These are phyloP conservation scores for Rhododendron simsii DNA, from an alignment of 148 eudicot genomes.

Conservation along the genomic window DNA sequence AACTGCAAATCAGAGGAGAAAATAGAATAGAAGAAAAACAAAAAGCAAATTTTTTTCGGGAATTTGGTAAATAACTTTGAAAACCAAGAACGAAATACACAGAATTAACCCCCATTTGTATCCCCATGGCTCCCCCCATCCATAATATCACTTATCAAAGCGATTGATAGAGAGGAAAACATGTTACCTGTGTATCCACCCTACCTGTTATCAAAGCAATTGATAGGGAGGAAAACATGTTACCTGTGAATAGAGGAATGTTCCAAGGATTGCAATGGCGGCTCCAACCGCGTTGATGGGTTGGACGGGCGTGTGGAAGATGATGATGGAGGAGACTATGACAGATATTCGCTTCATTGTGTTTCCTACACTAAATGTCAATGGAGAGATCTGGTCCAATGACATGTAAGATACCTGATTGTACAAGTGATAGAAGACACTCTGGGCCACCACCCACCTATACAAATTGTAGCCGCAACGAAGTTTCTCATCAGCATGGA, in stretches of 20 bases:
- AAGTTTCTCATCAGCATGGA: constrained; percentile 8
- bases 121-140: background rate
- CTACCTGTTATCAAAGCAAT: background rate
- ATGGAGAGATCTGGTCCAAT: constrained; percentile 61
- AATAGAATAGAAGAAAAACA: background rate
- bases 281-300: constrained; percentile 67
- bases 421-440: constrained; percentile 69
- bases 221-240: background rate
- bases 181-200: constrained; percentile 32
- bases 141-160: background rate
- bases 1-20: background rate
- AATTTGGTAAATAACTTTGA: background rate
- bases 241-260: constrained; percentile 71
- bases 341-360: constrained; percentile 72
- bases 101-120: background rate
- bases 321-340: constrained; percentile 64
- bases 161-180: background rate
- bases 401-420: constrained; percentile 79
- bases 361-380: constrained; percentile 70
- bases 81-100: background rate
- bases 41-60: background rate
- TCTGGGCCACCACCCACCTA: constrained; percentile 80
- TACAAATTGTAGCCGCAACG: constrained; percentile 6
- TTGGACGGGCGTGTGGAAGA: constrained; percentile 56
- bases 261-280: constrained; percentile 63